Percentiles rank a stretch among this genome's conserved stretches.
These are phyloP conservation scores for Apiospora kogelbergensis DNA, from an alignment of 2,329 filamentous ascomycete genomes.

Conservation along the genomic window DNA sequence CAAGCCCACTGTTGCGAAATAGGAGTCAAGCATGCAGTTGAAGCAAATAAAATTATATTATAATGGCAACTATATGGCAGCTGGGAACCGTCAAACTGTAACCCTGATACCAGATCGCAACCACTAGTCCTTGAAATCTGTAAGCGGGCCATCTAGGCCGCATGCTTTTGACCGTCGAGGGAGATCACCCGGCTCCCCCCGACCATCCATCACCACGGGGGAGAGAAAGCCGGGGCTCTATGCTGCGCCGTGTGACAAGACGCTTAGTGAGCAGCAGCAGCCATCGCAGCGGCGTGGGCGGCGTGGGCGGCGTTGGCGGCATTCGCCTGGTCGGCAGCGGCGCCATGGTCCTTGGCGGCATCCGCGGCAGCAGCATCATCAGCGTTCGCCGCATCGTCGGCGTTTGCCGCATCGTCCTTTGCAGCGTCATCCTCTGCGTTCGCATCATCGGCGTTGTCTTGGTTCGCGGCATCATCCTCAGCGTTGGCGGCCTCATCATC, in stretches of 20 bases:
- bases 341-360: neutral
- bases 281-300: neutral
- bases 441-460: neutral
- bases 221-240: neutral
- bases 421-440: neutral
- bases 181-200: neutral
- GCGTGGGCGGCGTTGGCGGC: neutral
- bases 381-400: conserved; percentile 1
- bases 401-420: neutral
- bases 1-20: neutral
- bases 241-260: neutral
- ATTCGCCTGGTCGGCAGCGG: neutral
- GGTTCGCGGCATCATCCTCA: neutral
- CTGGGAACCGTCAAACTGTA: neutral
- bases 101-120: neutral
- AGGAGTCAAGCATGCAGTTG: neutral
- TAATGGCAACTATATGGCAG: neutral
- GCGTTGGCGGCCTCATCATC: neutral
- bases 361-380: conserved; percentile 2
- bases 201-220: neutral
- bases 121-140: neutral
- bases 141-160: neutral
- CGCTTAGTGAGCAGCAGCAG: neutral
- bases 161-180: neutral
- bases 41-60: conserved; percentile 1